phyloP scores from a whole-genome alignment of 805 yeast genomes.

The Zygoascus bituminiphila region DNA sequence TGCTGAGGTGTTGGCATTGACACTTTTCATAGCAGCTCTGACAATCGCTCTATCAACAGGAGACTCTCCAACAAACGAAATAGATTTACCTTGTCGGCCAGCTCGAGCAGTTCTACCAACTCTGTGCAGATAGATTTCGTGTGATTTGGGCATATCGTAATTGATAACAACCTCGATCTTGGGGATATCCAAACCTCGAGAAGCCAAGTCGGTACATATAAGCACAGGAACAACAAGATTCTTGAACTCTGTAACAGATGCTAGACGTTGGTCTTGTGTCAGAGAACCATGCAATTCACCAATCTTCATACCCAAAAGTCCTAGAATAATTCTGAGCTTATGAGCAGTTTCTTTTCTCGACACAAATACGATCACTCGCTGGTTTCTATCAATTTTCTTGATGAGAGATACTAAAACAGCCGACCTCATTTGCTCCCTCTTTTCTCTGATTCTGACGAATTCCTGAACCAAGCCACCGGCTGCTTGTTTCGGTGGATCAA shows the following conservation, averaged over 20 bases:
- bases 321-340: constrained; percentile 72
- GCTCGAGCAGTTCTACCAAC: constrained; percentile 99
- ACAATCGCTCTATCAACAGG: constrained; percentile 83
- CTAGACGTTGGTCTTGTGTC: constrained; percentile 85
- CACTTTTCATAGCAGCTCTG: constrained; percentile 76
- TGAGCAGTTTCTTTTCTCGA: constrained; percentile 90
- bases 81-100: constrained; percentile 89
- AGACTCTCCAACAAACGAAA: constrained; percentile 89
- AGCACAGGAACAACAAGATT: constrained; percentile 75
- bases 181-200: constrained; percentile 98
- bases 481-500: constrained; percentile 92
- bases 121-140: constrained; percentile 89
- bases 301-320: constrained; percentile 57
- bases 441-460: constrained; percentile 79
- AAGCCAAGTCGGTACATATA: constrained; percentile 95
- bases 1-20: constrained; percentile 36
- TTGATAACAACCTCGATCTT: constrained; percentile 92
- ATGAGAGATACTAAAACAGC: constrained; percentile 70
- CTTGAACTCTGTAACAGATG: constrained; percentile 75
- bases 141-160: constrained; percentile 90
- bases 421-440: constrained; percentile 75
- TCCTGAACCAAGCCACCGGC: constrained; percentile 88
- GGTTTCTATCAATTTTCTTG: constrained; percentile 57
- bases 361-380: constrained; percentile 82
- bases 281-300: constrained; percentile 74